A percentile compares a stretch with the other conserved stretches of the same genome.
Evolutionary conservation across 257 asterid species (phyloP).

Genomic region (Nicotiana noctiflora): DNA sequence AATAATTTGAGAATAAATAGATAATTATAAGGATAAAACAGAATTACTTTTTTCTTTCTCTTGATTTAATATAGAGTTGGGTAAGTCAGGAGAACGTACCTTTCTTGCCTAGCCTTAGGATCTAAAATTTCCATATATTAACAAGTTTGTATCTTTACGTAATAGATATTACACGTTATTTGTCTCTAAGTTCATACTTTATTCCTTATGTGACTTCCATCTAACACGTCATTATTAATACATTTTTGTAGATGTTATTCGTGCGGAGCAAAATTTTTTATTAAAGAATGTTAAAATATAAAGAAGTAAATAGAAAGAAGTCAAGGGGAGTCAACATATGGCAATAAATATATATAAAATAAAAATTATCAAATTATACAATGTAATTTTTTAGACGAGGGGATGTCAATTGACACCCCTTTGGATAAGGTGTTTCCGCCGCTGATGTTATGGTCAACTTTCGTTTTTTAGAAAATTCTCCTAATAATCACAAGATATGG

Average conservation of each 20-base stretch:
- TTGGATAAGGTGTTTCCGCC: too few species aligned
- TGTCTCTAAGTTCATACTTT: neutral
- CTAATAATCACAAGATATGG: neutral
- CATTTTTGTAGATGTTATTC: neutral
- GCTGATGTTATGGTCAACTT: neutral
- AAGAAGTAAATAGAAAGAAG: too few species aligned
- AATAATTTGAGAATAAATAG: too few species aligned
- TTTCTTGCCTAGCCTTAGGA: neutral
- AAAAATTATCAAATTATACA: too few species aligned
- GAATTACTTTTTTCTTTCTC: too few species aligned
- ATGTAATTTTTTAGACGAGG: too few species aligned
- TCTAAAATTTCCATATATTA: neutral
- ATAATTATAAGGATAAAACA: too few species aligned
- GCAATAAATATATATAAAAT: too few species aligned
- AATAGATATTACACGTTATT: neutral
- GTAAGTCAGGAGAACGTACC: neutral
- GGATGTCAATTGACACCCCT: too few species aligned
- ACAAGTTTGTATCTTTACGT: neutral
- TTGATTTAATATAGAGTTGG: neutral
- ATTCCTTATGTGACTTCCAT: neutral
- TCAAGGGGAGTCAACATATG: too few species aligned
- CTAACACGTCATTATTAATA: neutral
- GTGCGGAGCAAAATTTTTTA: too few species aligned
- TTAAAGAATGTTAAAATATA: too few species aligned
- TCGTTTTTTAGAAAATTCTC: neutral